Percentiles rank a stretch among this genome's conserved stretches.
Evolutionary conservation across 1,139 yeast genomes (phyloP).

Genomic region (Taphrina flavorubra): DNA sequence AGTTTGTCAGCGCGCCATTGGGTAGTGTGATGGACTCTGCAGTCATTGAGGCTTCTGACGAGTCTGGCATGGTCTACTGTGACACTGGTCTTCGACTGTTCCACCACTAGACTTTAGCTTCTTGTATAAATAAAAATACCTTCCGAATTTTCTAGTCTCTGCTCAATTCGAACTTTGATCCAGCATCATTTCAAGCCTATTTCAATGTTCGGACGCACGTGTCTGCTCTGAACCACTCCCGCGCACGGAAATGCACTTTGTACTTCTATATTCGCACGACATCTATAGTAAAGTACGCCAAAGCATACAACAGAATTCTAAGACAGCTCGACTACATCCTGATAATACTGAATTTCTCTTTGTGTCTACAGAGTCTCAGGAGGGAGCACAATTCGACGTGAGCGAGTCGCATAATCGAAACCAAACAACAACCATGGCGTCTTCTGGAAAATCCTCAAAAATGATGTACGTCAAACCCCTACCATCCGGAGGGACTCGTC

Average conservation of each 20-base stretch:
- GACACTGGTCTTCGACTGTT: conserved; percentile 96
- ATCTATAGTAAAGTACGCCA: too few relatives aligned
- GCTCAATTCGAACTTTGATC: too few relatives aligned
- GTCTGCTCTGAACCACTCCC: too few relatives aligned
- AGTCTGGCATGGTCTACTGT: conserved; percentile 82
- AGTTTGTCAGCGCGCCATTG: conserved; percentile 92
- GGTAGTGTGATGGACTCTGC: conserved; percentile 98
- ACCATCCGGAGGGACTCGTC: background rate
- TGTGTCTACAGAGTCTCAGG: too few relatives aligned
- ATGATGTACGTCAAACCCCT: conserved; percentile 21
- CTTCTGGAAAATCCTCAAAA: conserved; percentile 28
- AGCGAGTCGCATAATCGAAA: background rate
- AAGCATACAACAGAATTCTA: too few relatives aligned
- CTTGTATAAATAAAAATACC: background rate
- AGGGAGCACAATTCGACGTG: too few relatives aligned
- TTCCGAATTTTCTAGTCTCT: background rate
- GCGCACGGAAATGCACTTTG: too few relatives aligned
- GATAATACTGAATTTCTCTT: too few relatives aligned
- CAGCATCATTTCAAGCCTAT: too few relatives aligned
- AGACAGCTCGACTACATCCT: too few relatives aligned
- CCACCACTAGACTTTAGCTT: conserved; percentile 69
- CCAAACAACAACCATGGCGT: conserved; percentile 7
- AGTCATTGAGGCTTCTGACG: conserved; percentile 92
- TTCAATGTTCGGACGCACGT: too few relatives aligned
- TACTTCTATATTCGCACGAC: too few relatives aligned